Base-by-base conservation (phyloP, 1,139 yeast species). In the Hemisphaericaspora lyxosophila region DNA sequence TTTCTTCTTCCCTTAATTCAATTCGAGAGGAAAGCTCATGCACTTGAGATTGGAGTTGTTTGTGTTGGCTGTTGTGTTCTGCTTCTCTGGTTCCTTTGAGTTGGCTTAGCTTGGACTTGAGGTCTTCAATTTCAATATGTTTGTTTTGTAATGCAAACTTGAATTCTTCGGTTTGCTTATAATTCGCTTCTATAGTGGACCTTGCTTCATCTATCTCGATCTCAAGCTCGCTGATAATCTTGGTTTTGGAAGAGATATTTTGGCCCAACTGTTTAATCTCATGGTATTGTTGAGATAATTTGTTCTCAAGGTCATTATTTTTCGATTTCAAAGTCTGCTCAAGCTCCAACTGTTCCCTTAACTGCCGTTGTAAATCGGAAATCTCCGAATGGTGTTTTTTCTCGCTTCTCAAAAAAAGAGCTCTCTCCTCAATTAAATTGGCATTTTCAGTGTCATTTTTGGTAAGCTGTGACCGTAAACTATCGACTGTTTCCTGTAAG, bases 321-420 rank as follows among this genome's bases (percentile, higher is more conserved):
- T 34, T 34, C 3, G 33, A 27, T 29, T 27, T 27, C 7, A 34
- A 24, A 3, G 26, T 17, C 16, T 34, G 33, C 14, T 34, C 36
- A 12, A 34, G 20, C 17, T 34, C 36, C n/a, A 23, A 17, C 18
- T 34, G 27, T n/a, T 34, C 36, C 4, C 36, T 25, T 22, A 34
- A 34, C 28, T 28, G 36, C 8, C 33, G 26, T 24, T 34, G 33
- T 5, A 34, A 16, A 17, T 34, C 36, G 28, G 36, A 20, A 5
- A 34, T 11, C 14, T 22, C 28, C 11, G 15, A 17, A 12, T 23
- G 20, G 12, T 20, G 28, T 9, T 27, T 33, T 12, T 15, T 27
- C 24, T 34, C 36, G 12, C 12, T 19, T 7, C 24, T n/a, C 20
- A 34, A 23, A 7, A 34, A 13, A n/a, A 17, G 17, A 15, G 27